A percentile compares a stretch with the other conserved stretches of the same genome.
Evolutionary conservation across 1,139 yeast genomes (phyloP).

Genomic region (Wickerhamomyces sp.): DNA sequence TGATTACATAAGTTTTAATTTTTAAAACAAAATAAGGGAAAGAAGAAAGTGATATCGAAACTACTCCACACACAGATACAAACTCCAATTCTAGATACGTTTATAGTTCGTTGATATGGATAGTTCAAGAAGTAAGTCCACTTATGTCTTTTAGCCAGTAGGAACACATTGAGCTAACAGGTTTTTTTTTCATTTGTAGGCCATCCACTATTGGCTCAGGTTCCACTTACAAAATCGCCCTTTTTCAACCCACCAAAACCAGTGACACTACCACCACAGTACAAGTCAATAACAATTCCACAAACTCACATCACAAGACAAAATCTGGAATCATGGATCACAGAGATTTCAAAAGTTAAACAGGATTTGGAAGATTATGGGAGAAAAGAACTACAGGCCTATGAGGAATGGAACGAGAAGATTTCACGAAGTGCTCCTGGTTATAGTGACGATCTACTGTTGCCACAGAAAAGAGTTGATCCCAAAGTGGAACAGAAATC

Average conservation of each 20-base stretch:
- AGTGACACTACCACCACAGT: conserved; percentile 48
- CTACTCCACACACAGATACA: no score
- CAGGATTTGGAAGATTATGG: conserved; percentile 20
- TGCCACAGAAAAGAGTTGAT: conserved; percentile 13
- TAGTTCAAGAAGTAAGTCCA: no score
- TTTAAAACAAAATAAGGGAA: no score
- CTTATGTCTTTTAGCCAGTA: no score
- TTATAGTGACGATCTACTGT: conserved; percentile 20
- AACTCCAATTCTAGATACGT: no score
- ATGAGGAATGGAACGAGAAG: conserved; percentile 28
- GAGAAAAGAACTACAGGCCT: conserved; percentile 22
- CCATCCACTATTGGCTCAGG: conserved; percentile 28
- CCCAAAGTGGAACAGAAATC: neutral
- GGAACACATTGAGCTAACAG: no score
- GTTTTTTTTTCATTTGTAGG: no score
- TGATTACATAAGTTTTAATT: no score
- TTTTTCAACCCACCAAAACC: conserved; percentile 53
- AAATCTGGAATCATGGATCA: conserved; percentile 23
- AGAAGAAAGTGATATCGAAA: no score
- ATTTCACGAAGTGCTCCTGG: conserved; percentile 38
- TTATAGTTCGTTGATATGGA: no score
- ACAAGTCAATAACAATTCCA: conserved; percentile 33
- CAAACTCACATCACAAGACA: conserved; percentile 24
- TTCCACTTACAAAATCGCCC: conserved; percentile 56
- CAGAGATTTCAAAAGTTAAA: conserved; percentile 17